Evolutionary conservation across 495 filamentous ascomycete genomes (phyloP), one percentile per base, ranked within the genome.

Genomic region (Clohesyomyces aquaticus): DNA sequence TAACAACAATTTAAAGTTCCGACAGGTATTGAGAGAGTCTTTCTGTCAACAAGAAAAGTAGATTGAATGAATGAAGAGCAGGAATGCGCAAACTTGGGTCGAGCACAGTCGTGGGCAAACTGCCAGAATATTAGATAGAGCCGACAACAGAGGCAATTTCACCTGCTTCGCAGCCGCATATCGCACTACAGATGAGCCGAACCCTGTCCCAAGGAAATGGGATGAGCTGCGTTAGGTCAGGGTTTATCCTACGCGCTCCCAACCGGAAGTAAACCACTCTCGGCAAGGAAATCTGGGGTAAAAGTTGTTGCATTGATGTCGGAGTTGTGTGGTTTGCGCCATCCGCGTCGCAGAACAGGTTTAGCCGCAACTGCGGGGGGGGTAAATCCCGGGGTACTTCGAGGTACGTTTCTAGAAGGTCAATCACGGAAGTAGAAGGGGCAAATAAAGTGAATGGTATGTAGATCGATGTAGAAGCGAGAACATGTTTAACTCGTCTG

Each of bases 231-330:
- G 25, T 18, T 35, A 14, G 14, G 42, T 28, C 16, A 3, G 9
- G 19, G 47, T 45, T 22, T 28, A 61, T 52, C 48, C 22, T 38
- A 46, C 22, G 38, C 18, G 27, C 9, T 50, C 14, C 26, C 6
- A 32, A 23, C 18, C 46, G 61, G 61, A 65, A 66, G n/a, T n/a
- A n/a, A 48, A 59, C 27, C 48, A 25, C 48, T 54, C 61, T 59
- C 55, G 63, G 55, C 23, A 38, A 41, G 51, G 42, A 53, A 66
- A 66, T 61, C 63, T 66, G 63, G 63, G 63, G 63, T 66, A 66
- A 66, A 66, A 16, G 55, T 42, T n/a, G 57, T 56, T 61, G 63
- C 63, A 66, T 66, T 48, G 55, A 61, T 21, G 53, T 42, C 56
- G 63, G 11, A 16, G 6, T 38, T 14, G 14, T 6, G 32, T 38